Evolutionary conservation across 805 yeast genomes (phyloP), one percentile per base, ranked within the genome.

Genomic region (Cyberlindnera xishuangbannaensis): DNA sequence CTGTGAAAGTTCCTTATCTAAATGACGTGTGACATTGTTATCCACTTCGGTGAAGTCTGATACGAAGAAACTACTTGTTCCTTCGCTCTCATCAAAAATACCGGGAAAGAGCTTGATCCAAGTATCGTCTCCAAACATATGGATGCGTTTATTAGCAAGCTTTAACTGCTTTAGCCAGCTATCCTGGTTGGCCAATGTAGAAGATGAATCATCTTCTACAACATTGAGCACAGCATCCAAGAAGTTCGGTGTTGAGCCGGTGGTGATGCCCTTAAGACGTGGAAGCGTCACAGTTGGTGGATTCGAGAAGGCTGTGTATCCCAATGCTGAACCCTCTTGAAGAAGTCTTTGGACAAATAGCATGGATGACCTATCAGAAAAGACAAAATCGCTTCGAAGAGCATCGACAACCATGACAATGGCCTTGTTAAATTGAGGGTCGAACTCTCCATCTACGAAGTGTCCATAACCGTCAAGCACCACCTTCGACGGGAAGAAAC

Each of bases 251-350:
- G 96, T 80, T 0, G 96, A 83, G 0, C 98, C 98, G 0, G 97
- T 86, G 0, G 97, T 84, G 16, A 88, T 73, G 7, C 95, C 96
- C 58, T 92, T 92, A 32, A 92, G 64, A 39, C 98, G 70, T 0
- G 98, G 98, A 24, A 92, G 63, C 0, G 98, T 92, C 8, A 92
- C 98, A 0, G 98, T 92, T 3, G 98, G 98, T 2, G 98, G 97
- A 43, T 83, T 83, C 1, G 96, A 80, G 54, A 68, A 83, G 0
- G 95, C 95, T 0, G 98, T 92, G 56, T 76, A 88, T 0, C 96
- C 96, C 31, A 88, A 50, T 0, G 92, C 97, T 22, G 67, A 48
- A 9, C 95, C 94, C 0, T 65, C 45, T 33, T 72, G 68, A 7
- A 90, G 61, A 37, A 88, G 58, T 2, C 58, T 42, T 44, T 90